Evolutionary conservation across 1,139 yeast species (phyloP).

Genomic region (Geotrichum fermentans): DNA sequence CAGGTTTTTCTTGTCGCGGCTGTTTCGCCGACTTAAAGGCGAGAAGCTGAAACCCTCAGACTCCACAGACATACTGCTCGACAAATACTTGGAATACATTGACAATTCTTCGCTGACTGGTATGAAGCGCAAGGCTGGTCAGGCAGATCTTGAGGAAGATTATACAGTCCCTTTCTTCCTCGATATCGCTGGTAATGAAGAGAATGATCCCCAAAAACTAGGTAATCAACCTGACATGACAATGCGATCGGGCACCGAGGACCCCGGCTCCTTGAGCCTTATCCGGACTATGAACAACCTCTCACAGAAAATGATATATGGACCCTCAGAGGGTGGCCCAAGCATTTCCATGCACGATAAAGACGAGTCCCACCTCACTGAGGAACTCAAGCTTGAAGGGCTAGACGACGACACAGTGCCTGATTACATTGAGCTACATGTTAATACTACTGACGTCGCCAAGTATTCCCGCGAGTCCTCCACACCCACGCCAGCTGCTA

Average conservation of each 20-base stretch:
- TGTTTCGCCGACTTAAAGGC: conserved; percentile 84
- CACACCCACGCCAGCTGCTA: not conserved
- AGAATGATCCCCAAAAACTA: conserved; percentile 68
- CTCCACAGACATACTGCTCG: conserved; percentile 79
- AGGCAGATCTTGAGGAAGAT: conserved; percentile 25
- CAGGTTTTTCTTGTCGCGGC: conserved; percentile 84
- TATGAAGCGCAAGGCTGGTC: conserved; percentile 43
- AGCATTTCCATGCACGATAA: conserved; percentile 17
- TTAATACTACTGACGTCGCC: conserved; percentile 27
- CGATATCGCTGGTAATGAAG: conserved; percentile 74
- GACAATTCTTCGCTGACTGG: conserved; percentile 17
- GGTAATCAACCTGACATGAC: conserved; percentile 89
- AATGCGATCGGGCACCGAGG: conserved; percentile 57
- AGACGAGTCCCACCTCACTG: conserved; percentile 39
- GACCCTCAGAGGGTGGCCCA: conserved; percentile 38
- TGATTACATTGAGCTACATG: conserved; percentile 55
- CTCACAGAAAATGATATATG: conserved; percentile 73
- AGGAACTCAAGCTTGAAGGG: conserved; percentile 60
- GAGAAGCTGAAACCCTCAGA: conserved; percentile 73
- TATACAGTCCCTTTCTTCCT: conserved; percentile 40
- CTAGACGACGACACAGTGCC: conserved; percentile 49
- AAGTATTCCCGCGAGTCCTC: not conserved
- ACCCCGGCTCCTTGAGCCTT: conserved; percentile 64
- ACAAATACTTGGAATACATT: conserved; percentile 54
- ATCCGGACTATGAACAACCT: conserved; percentile 85